phyloP scores from a whole-genome alignment of 345 rosid species.

The Aethionema arabicum region DNA sequence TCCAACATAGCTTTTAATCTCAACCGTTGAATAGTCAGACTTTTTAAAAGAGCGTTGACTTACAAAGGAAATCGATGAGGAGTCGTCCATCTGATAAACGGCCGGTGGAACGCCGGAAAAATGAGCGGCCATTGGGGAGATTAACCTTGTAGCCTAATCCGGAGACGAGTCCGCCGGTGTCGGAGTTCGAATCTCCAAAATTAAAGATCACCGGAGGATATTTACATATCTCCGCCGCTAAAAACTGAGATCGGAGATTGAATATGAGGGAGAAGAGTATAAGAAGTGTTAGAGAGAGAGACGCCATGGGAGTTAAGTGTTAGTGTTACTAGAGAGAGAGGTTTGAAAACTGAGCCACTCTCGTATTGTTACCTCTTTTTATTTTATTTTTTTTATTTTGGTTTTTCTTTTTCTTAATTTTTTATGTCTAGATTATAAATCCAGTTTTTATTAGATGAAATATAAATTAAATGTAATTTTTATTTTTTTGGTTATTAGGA shows the following conservation, averaged over 20 bases:
- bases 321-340: neutral
- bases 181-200: constrained; percentile 92
- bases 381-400: neutral
- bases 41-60: constrained; percentile 29
- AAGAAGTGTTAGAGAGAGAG: constrained; percentile 23
- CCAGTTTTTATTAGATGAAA: no score
- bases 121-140: constrained; percentile 67
- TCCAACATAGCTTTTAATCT: neutral
- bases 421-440: no score
- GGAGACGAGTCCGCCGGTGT: constrained; percentile 84
- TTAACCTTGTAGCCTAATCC: constrained; percentile 74
- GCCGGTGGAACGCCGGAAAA: constrained; percentile 70
- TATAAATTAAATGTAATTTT: no score
- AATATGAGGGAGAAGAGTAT: neutral
- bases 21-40: constrained; percentile 13
- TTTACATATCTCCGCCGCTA: constrained; percentile 40
- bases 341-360: constrained; percentile 12
- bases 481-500: no score
- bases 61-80: constrained; percentile 77
- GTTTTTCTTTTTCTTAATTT: no score
- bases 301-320: constrained; percentile 20
- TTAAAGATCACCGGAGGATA: constrained; percentile 65
- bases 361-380: constrained; percentile 1
- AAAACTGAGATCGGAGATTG: constrained; percentile 13
- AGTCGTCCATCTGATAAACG: constrained; percentile 86